Evolutionary conservation across 2,329 filamentous ascomycete species (phyloP), one percentile per base, ranked within the genome.

Genomic region (Aureobasidium subglaciale): DNA sequence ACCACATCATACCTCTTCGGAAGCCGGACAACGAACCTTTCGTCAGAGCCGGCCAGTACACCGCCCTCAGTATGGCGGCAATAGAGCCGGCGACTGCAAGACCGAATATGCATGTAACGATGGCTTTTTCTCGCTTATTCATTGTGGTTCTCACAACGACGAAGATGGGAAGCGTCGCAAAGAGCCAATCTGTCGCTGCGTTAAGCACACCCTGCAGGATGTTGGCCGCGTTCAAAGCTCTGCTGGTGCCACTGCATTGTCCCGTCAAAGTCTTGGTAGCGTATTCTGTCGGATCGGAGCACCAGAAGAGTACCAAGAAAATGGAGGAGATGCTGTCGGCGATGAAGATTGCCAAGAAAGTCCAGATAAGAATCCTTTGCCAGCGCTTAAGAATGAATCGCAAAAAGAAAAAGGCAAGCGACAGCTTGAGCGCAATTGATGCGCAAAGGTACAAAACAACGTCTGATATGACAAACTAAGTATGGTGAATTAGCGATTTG

Each of bases 351-450:
- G 42, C 46, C 22, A 68, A 60, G 24, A 64, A 59, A 11, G 42
- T 49, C 34, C 63, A 65, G 25, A 69, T 59, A 11, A 62, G 59
- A 24, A 58, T 53, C 16, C 60, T 59, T 27, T 76, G 73, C 69
- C 70, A 74, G 13, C 42, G 50, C 32, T 67, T 63, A 16, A 61
- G 63, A 11, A 74, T 64, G 40, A 75, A 70, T 3, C 74, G 71
- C 3, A 71, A 63, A 61, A 75, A 75, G 64, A 75, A 75, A 27
- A 76, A 61, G 9, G 67, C 71, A 7, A 76, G 61, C 2, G 73
- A 74, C 24, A 75, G 68, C 59, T 76, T 76, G 56, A 75, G 61
- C 11, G 68, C 58, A 57, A 72, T 68, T 59, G 71, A 69, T 0
- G 71, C 67, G 10, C 68, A 54, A 30, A 73, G 59, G 58, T 76